Percentiles rank a stretch among this genome's conserved stretches.
phyloP scores from a whole-genome alignment of 2,329 filamentous ascomycete species.

The Beauveria sp. region DNA sequence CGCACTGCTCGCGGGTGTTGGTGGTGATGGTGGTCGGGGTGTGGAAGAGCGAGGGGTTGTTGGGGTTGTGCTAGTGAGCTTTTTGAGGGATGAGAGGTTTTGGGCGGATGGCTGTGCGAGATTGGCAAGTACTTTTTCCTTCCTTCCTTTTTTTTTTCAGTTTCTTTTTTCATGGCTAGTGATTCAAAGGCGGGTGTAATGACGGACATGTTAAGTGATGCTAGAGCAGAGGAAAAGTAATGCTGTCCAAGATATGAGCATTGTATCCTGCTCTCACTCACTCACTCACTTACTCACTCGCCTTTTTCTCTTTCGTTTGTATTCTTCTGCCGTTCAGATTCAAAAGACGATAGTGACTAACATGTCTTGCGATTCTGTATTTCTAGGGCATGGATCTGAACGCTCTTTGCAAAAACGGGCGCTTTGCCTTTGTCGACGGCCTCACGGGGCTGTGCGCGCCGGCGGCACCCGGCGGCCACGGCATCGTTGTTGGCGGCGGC shows the following conservation, averaged over 20 bases:
- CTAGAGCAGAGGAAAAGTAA: neutral
- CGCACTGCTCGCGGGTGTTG: conserved; percentile 4
- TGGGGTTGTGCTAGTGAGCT: conserved; percentile 71
- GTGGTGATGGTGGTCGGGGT: conserved; percentile 15
- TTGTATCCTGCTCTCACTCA: no score
- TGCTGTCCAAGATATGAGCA: no score
- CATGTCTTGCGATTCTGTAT: no score
- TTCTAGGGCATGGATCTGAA: conserved; percentile 63
- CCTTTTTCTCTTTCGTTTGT: no score
- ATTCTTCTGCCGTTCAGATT: neutral
- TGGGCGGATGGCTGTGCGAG: conserved; percentile 67
- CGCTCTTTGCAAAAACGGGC: conserved; percentile 44
- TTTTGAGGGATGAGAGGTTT: conserved; percentile 68
- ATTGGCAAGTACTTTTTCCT: conserved; percentile 38
- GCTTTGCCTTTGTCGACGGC: conserved; percentile 70
- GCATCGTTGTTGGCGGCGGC: conserved; percentile 21
- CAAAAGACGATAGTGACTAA: no score
- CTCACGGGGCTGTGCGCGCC: conserved; percentile 48
- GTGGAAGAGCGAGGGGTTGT: conserved; percentile 23
- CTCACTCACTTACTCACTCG: no score
- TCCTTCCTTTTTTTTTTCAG: neutral
- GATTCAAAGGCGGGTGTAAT: neutral
- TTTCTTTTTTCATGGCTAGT: neutral
- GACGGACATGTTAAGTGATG: neutral
- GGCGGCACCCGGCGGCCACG: conserved; percentile 2